Conservation (phyloP, 352 stramenopile species). For the Globisporangium nagaii region DNA sequence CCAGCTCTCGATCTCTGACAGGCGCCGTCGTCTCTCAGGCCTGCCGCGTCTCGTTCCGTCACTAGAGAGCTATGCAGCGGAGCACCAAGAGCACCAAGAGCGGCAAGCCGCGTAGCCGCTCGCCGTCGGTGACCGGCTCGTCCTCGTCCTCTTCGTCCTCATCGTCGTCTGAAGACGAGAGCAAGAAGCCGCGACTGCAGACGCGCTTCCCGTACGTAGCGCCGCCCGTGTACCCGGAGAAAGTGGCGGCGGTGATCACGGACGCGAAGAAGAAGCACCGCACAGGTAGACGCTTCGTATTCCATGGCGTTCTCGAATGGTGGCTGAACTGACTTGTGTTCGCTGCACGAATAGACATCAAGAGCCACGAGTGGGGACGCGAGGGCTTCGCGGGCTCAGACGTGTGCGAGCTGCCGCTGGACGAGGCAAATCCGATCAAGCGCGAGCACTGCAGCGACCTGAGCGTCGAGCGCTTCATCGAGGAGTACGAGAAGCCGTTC, state of each 20-base stretch:
- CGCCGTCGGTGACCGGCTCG: conserved; percentile 41
- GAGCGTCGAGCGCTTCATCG: conserved; percentile 75
- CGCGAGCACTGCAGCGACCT: conserved; percentile 72
- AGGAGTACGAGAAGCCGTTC: conserved; percentile 73
- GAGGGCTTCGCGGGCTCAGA: conserved; percentile 80
- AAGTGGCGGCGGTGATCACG: conserved; percentile 39
- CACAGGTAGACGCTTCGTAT: conserved; percentile 36
- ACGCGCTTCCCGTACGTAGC: conserved; percentile 50
- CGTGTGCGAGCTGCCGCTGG: conserved; percentile 71
- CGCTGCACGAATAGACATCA: conserved; percentile 42
- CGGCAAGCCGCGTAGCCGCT: conserved; percentile 24
- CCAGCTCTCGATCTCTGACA: too few relatives aligned
- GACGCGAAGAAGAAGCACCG: conserved; percentile 71
- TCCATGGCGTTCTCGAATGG: not conserved
- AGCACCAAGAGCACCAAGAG: too few relatives aligned
- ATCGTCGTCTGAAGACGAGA: conserved; percentile 30
- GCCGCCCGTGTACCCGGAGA: conserved; percentile 35
- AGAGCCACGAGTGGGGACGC: conserved; percentile 52
- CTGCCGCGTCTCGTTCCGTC: not conserved
- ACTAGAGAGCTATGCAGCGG: conserved; percentile 17
- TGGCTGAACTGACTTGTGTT: not conserved
- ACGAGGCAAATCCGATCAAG: conserved; percentile 58
- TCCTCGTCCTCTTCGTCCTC: conserved; percentile 31
- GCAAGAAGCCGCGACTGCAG: not conserved
- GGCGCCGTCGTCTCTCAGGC: too few relatives aligned